Evolutionary conservation across 257 asterid genomes (phyloP).

Genomic region (Ilex asprella): DNA sequence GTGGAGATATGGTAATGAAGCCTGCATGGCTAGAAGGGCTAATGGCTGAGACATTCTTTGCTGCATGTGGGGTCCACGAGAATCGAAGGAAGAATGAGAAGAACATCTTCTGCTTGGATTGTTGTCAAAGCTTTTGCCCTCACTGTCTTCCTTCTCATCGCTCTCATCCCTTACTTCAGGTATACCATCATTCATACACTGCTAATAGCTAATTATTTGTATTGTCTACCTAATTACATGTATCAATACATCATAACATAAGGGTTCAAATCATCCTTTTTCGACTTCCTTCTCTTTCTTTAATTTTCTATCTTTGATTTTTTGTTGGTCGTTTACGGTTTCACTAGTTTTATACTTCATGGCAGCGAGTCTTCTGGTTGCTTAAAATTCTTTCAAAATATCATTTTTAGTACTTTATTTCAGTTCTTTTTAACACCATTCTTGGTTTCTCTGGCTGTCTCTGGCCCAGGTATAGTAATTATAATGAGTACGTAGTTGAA

Average conservation of each 20-base stretch:
- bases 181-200: neutral
- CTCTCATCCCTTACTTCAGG: conserved; percentile 72
- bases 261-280: too few species aligned
- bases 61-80: conserved; percentile 50
- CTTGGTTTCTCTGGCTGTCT: too few species aligned
- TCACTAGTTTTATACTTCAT: too few species aligned
- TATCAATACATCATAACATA: too few species aligned
- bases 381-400: too few species aligned
- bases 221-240: neutral
- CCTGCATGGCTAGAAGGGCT: conserved; percentile 91
- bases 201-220: too few species aligned
- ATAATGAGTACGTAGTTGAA: too few species aligned
- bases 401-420: too few species aligned
- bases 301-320: neutral
- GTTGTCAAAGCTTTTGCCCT: conserved; percentile 80
- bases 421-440: too few species aligned
- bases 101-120: conserved; percentile 76
- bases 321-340: too few species aligned
- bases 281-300: neutral
- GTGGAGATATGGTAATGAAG: conserved; percentile 11
- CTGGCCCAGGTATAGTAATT: too few species aligned
- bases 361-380: too few species aligned
- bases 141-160: conserved; percentile 76
- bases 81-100: conserved; percentile 66
- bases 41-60: conserved; percentile 67